A percentile compares a stretch with the other conserved stretches of the same genome.
phyloP scores from a whole-genome alignment of 2,329 filamentous ascomycete genomes.

The Neurospora sp. region DNA sequence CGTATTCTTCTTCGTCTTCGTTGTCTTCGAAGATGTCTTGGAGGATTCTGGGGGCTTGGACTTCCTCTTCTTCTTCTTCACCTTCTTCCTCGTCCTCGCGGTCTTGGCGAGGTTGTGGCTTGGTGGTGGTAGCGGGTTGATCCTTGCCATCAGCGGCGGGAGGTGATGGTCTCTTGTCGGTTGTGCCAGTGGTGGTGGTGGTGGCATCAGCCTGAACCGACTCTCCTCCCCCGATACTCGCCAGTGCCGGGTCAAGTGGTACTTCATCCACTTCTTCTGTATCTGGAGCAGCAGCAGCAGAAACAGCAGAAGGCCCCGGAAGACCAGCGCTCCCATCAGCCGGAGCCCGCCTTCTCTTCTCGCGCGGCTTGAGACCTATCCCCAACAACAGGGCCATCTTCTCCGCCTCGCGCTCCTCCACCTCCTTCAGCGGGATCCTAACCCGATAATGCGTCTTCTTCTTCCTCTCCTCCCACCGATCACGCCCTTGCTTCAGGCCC shows the following conservation, averaged over 20 bases:
- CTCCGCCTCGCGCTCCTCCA: constrained; percentile 16
- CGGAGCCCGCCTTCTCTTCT: constrained; percentile 4
- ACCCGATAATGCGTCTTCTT: constrained; percentile 19
- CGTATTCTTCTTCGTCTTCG: background rate
- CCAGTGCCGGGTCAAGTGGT: background rate
- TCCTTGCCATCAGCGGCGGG: background rate
- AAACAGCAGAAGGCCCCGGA: constrained; percentile 8
- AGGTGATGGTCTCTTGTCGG: background rate
- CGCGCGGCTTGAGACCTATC: constrained; percentile 4
- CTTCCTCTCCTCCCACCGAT: constrained; percentile 15
- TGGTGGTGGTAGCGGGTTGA: background rate
- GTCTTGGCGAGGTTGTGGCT: background rate
- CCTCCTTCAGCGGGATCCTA: constrained; percentile 18
- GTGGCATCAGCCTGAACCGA: background rate
- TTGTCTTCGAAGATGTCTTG: background rate
- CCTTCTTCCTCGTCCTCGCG: background rate
- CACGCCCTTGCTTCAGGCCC: constrained; percentile 13
- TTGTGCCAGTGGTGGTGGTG: background rate
- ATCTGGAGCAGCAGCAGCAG: background rate
- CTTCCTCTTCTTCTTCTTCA: background rate
- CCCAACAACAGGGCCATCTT: constrained; percentile 17
- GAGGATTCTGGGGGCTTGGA: background rate
- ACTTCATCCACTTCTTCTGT: background rate
- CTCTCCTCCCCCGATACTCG: background rate
- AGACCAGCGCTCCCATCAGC: background rate